Percentiles rank a stretch among this genome's conserved stretches.
Evolutionary conservation across 2,329 filamentous ascomycete genomes (phyloP).

Genomic region (Zymoseptoria pseudotritici): DNA sequence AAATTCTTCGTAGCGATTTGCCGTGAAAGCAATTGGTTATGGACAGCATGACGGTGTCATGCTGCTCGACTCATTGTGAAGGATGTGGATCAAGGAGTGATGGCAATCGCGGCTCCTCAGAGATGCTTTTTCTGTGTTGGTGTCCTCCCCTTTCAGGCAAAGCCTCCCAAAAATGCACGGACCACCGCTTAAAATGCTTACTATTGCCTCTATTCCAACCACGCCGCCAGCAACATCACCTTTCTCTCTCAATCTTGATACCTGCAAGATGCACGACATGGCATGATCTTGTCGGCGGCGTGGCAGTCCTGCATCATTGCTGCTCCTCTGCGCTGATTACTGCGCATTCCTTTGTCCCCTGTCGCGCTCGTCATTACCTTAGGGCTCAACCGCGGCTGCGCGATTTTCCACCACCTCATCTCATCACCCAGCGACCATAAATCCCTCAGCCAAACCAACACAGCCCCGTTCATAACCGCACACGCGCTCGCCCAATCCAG

Average conservation of each 20-base stretch:
- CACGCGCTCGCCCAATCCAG: background rate
- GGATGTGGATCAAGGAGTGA: too few species aligned
- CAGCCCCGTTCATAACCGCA: background rate
- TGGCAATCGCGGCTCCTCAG: background rate
- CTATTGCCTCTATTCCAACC: background rate
- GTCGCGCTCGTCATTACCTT: background rate
- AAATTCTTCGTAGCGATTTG: too few species aligned
- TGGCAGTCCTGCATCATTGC: background rate
- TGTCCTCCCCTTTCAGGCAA: background rate
- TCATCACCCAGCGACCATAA: background rate
- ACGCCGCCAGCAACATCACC: background rate
- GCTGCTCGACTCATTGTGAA: too few species aligned
- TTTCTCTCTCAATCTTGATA: background rate
- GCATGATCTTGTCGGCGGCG: background rate
- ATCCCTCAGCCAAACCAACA: background rate
- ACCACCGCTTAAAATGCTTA: background rate
- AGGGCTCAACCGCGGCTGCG: background rate
- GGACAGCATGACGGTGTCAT: too few species aligned
- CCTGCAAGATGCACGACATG: background rate
- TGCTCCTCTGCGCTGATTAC: background rate
- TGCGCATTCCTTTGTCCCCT: background rate
- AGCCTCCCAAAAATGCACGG: background rate
- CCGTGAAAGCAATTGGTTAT: too few species aligned
- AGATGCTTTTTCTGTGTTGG: background rate
- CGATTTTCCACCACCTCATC: background rate